phyloP scores from a whole-genome alignment of 2,329 filamentous ascomycete species.

The Stemphylium vesicarium region DNA sequence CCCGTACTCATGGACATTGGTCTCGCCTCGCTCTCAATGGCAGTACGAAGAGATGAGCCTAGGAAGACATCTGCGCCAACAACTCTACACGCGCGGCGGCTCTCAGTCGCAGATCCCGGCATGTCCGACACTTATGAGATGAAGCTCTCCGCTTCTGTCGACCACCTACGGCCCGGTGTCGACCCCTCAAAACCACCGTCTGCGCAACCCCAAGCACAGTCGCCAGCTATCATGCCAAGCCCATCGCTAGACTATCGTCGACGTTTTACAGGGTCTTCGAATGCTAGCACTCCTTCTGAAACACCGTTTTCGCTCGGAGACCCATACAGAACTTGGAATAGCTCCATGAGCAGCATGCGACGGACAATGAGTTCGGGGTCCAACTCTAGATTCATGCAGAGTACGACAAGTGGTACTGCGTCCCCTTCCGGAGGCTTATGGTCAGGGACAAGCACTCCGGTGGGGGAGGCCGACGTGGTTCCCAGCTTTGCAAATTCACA shows the following conservation, averaged over 20 bases:
- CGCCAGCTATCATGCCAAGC: conserved; percentile 37
- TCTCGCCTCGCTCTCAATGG: conserved; percentile 91
- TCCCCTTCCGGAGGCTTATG: conserved; percentile 48
- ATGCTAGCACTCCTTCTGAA: conserved; percentile 36
- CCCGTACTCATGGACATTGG: conserved; percentile 89
- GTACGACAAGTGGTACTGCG: conserved; percentile 26
- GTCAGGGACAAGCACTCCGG: conserved; percentile 41
- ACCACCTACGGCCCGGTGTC: conserved; percentile 68
- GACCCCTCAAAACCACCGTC: conserved; percentile 46
- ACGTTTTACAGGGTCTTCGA: conserved; percentile 29
- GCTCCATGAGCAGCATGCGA: conserved; percentile 50
- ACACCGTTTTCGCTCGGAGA: conserved; percentile 39
- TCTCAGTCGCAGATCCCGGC: conserved; percentile 52
- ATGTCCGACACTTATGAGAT: conserved; percentile 72
- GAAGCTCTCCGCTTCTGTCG: conserved; percentile 74
- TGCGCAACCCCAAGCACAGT: conserved; percentile 31
- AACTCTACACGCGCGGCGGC: conserved; percentile 39
- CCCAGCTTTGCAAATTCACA: conserved; percentile 40
- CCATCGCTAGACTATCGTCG: conserved; percentile 35
- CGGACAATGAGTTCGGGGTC: conserved; percentile 45
- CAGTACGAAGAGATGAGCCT: conserved; percentile 50
- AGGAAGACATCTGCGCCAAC: conserved; percentile 32
- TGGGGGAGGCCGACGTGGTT: conserved; percentile 39
- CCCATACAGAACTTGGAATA: conserved; percentile 41
- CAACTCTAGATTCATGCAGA: conserved; percentile 29